Evolutionary conservation across 2,329 filamentous ascomycete species (phyloP).

Genomic region (Davidsoniella eucalypti): DNA sequence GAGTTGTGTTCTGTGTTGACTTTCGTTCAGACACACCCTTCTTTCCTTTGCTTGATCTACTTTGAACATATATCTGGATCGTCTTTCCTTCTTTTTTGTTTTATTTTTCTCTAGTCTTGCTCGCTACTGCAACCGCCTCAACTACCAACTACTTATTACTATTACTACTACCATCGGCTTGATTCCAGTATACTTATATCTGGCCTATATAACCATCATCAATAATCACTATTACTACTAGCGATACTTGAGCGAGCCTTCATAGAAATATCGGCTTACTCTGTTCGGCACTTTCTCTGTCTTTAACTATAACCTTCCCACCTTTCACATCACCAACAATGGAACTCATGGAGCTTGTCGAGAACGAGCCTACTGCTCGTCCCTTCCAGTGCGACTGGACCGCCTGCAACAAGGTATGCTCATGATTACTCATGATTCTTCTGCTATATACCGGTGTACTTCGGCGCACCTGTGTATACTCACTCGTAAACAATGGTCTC

Average conservation of each 20-base stretch:
- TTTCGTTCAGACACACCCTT: constrained; percentile 3
- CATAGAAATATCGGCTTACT: not conserved
- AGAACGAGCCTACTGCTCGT: constrained; percentile 44
- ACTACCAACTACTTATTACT: not conserved
- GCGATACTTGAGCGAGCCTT: not conserved
- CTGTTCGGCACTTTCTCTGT: not conserved
- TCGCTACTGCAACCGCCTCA: not conserved
- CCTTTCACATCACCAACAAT: constrained; percentile 21
- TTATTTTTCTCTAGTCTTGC: not conserved
- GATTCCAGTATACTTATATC: not conserved
- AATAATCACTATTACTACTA: not conserved
- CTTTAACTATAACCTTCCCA: not conserved
- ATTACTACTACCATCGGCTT: not conserved
- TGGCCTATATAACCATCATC: constrained; percentile 1
- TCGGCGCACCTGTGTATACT: not conserved
- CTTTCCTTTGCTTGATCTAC: not conserved
- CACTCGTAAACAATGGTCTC: not conserved
- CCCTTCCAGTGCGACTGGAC: constrained; percentile 50
- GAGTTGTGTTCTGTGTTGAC: constrained; percentile 1
- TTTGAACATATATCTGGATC: not conserved
- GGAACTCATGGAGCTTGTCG: constrained; percentile 49
- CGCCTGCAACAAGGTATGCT: constrained; percentile 41
- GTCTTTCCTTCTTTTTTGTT: not conserved
- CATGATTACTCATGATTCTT: constrained; percentile 5
- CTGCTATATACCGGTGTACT: not conserved